Evolutionary conservation across 495 filamentous ascomycete genomes (phyloP).

Genomic region (Penicillium waksmanii): DNA sequence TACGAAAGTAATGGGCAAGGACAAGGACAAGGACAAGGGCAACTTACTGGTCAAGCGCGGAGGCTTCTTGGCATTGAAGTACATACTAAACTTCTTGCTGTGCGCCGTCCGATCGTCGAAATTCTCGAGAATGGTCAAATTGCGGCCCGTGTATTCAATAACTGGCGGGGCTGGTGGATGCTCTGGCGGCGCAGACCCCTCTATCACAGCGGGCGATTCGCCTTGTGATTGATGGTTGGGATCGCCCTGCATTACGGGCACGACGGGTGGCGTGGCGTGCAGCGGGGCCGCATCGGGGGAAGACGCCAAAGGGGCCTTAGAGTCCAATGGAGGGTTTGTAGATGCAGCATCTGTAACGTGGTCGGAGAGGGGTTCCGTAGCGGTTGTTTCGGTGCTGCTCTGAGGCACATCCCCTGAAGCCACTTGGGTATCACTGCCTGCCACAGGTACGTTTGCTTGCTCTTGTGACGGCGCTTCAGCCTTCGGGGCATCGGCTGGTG

Average conservation of each 20-base stretch:
- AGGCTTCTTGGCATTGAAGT: constrained; percentile 56
- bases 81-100: constrained; percentile 52
- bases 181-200: constrained; percentile 22
- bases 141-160: constrained; percentile 55
- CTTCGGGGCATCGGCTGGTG: constrained; percentile 9
- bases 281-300: constrained; percentile 17
- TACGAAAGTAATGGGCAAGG: neutral
- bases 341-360: constrained; percentile 10
- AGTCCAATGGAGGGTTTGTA: constrained; percentile 13
- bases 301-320: constrained; percentile 18
- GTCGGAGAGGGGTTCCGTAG: neutral
- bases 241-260: constrained; percentile 20
- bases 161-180: constrained; percentile 40
- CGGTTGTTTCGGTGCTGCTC: constrained; percentile 8
- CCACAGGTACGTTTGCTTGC: constrained; percentile 9
- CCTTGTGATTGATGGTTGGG: constrained; percentile 6
- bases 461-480: constrained; percentile 1
- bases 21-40: neutral
- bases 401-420: constrained; percentile 13
- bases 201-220: constrained; percentile 19
- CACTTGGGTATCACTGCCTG: constrained; percentile 14
- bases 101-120: constrained; percentile 58
- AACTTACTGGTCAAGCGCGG: constrained; percentile 53
- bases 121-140: constrained; percentile 57
- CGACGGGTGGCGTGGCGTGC: constrained; percentile 25